Evolutionary conservation across 441 rosid species (phyloP).

Genomic region (Populus hybrid): DNA sequence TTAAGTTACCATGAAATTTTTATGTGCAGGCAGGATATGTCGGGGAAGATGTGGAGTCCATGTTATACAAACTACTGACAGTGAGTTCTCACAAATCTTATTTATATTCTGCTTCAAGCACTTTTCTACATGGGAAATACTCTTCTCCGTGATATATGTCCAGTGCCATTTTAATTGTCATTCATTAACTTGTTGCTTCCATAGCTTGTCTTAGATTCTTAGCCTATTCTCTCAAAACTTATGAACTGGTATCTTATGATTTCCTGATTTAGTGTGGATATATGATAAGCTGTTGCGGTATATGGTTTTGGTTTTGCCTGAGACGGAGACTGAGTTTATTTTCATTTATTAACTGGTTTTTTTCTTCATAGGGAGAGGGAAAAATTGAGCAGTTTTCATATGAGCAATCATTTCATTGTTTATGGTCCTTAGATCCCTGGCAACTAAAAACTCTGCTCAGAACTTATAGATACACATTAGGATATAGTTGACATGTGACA

Average conservation of each 20-base stretch:
- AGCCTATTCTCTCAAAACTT: not conserved
- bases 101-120: not conserved
- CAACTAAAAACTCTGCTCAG: not conserved
- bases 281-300: not conserved
- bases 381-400: not conserved
- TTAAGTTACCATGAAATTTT: conserved; percentile 11
- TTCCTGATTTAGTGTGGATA: not conserved
- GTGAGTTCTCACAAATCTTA: conserved; percentile 34
- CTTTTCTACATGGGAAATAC: not conserved
- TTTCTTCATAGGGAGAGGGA: not conserved
- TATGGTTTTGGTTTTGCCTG: not conserved
- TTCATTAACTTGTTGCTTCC: not conserved
- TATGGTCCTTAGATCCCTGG: not conserved
- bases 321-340: not conserved
- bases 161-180: not conserved
- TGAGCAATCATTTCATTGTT: not conserved
- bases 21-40: conserved; percentile 93
- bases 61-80: conserved; percentile 87
- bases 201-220: not conserved
- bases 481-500: not conserved
- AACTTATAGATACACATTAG: not conserved
- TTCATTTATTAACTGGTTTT: not conserved
- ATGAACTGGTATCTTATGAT: not conserved
- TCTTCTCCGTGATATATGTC: not conserved
- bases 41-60: conserved; percentile 97